phyloP scores from a whole-genome alignment of 495 filamentous ascomycete species.

The Neurospora intermedia region DNA sequence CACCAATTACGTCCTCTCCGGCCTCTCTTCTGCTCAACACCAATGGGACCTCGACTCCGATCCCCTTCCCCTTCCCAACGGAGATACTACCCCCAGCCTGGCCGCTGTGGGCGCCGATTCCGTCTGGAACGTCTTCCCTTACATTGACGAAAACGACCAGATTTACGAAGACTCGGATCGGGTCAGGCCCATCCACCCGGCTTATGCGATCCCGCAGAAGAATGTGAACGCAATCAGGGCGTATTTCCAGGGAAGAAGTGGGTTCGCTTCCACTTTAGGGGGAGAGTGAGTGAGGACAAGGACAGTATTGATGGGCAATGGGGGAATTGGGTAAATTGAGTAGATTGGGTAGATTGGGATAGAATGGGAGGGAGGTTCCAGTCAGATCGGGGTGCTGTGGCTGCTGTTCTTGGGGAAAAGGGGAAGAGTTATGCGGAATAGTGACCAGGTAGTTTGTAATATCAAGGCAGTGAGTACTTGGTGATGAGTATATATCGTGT shows the following conservation, averaged over 20 bases:
- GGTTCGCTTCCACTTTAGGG: conserved; percentile 22
- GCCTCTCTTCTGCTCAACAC: conserved; percentile 73
- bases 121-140: conserved; percentile 49
- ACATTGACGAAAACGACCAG: conserved; percentile 35
- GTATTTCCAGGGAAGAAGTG: conserved; percentile 50
- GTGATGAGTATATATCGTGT: neutral
- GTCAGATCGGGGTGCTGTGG: neutral
- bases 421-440: neutral
- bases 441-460: neutral
- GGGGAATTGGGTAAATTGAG: neutral
- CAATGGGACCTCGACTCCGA: conserved; percentile 45
- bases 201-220: conserved; percentile 73
- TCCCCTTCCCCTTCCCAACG: conserved; percentile 19
- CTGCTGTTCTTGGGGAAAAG: neutral
- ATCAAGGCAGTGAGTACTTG: neutral
- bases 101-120: conserved; percentile 13
- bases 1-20: conserved; percentile 79
- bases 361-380: neutral
- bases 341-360: neutral
- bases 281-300: neutral
- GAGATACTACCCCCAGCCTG: conserved; percentile 1
- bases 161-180: conserved; percentile 42
- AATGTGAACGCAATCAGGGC: conserved; percentile 50
- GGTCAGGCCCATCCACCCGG: conserved; percentile 58
- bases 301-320: no score